Conservation (phyloP, 805 yeast genomes). For the Yamadazyma olivae region DNA sequence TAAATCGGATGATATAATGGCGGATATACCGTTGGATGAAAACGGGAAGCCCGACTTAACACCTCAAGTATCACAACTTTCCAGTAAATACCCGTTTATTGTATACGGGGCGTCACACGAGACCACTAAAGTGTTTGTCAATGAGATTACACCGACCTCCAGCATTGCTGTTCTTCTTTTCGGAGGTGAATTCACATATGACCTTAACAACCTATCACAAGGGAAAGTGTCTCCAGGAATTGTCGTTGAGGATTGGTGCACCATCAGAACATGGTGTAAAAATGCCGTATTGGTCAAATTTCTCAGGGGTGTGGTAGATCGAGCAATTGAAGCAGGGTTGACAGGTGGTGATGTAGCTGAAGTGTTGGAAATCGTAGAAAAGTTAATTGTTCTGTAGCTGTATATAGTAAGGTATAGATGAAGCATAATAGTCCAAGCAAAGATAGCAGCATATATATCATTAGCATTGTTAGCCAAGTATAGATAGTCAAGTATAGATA, state of each 20-base stretch:
- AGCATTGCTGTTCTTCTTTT: constrained; percentile 72
- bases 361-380: constrained; percentile 2
- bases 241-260: constrained; percentile 84
- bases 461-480: no score
- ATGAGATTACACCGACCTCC: constrained; percentile 78
- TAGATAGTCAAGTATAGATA: no score
- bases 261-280: constrained; percentile 90
- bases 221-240: constrained; percentile 68
- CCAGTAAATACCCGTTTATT: constrained; percentile 50
- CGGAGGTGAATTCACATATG: constrained; percentile 71
- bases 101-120: constrained; percentile 58
- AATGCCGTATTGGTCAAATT: constrained; percentile 82
- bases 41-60: constrained; percentile 32
- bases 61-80: constrained; percentile 25
- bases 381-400: no score
- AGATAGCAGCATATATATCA: no score
- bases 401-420: no score
- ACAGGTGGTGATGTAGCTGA: constrained; percentile 1
- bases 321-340: constrained; percentile 60
- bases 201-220: constrained; percentile 39
- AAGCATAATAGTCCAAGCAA: no score
- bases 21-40: constrained; percentile 19
- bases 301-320: constrained; percentile 63
- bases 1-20: constrained; percentile 15
- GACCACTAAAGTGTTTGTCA: constrained; percentile 66